Evolutionary conservation across 345 rosid genomes (phyloP).

Genomic region (Ceriops tagal): DNA sequence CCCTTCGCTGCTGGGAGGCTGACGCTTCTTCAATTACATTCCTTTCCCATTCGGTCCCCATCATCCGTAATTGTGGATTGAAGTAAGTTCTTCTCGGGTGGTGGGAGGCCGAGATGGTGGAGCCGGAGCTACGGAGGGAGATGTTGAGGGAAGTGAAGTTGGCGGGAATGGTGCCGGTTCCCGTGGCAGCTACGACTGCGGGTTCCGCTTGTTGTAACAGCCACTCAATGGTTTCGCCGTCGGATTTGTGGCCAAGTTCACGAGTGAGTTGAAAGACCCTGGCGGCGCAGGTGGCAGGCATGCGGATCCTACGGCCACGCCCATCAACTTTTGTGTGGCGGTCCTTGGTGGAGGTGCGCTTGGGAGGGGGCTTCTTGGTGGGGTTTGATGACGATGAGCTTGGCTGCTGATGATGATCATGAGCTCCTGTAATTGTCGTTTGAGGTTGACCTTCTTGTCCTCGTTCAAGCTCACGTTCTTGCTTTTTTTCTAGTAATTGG

Average conservation of each 20-base stretch:
- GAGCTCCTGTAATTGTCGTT: slow-evolving; percentile 5
- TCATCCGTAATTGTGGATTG: slow-evolving; percentile 31
- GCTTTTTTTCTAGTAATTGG: slow-evolving; percentile 59
- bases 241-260: slow-evolving; percentile 87
- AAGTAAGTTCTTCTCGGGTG: slow-evolving; percentile 46
- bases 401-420: background rate
- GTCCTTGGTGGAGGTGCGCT: slow-evolving; percentile 71
- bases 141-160: slow-evolving; percentile 85
- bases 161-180: slow-evolving; percentile 90
- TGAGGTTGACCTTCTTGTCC: slow-evolving; percentile 17
- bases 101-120: slow-evolving; percentile 71
- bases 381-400: slow-evolving; percentile 8
- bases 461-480: slow-evolving; percentile 23
- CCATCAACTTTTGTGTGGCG: slow-evolving; percentile 97
- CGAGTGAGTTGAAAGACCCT: slow-evolving; percentile 90
- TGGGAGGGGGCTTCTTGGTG: slow-evolving; percentile 64
- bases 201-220: slow-evolving; percentile 92
- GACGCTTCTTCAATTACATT: slow-evolving; percentile 19
- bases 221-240: slow-evolving; percentile 91
- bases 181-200: slow-evolving; percentile 83
- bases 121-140: slow-evolving; percentile 76
- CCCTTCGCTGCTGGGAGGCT: slow-evolving; percentile 14
- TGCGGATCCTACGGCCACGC: slow-evolving; percentile 92
- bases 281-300: slow-evolving; percentile 91
- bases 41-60: slow-evolving; percentile 38